Conservation (phyloP, 306 rosid species). For the Sesbania bispinosa region DNA sequence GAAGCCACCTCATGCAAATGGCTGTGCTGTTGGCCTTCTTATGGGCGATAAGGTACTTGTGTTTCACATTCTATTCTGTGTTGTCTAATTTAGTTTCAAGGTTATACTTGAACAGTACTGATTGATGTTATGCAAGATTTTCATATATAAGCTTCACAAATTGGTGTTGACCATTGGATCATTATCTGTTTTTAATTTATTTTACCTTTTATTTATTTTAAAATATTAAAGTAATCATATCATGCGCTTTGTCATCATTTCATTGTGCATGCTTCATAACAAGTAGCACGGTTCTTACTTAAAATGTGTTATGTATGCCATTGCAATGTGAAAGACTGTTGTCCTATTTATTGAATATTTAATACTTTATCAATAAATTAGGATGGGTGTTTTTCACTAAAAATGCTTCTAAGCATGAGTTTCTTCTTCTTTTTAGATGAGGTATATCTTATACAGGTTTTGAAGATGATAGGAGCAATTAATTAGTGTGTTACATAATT, state of each 20-base stretch:
- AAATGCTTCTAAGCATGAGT: background rate
- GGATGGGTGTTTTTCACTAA: background rate
- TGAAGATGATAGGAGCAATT: background rate
- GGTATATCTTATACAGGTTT: background rate
- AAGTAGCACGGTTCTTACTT: no score
- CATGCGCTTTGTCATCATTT: no score
- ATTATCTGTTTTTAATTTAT: no score
- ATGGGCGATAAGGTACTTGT: slow-evolving; percentile 69
- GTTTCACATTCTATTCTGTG: slow-evolving; percentile 7
- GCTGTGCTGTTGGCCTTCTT: slow-evolving; percentile 74
- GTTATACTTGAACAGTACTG: background rate
- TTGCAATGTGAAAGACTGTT: slow-evolving; percentile 2
- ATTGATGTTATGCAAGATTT: no score
- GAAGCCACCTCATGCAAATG: slow-evolving; percentile 55
- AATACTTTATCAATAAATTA: slow-evolving; percentile 5
- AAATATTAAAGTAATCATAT: no score
- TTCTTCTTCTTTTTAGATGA: slow-evolving; percentile 10
- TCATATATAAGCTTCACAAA: no score
- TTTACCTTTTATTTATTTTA: no score
- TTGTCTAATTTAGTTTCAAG: slow-evolving; percentile 2
- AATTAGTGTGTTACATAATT: background rate
- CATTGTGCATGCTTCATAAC: no score
- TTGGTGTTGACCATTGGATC: no score
- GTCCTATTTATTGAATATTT: slow-evolving; percentile 5
- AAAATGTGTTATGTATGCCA: slow-evolving; percentile 5